phyloP scores from a whole-genome alignment of 768 basidiomycete species.

The Multifurca ochricompacta region DNA sequence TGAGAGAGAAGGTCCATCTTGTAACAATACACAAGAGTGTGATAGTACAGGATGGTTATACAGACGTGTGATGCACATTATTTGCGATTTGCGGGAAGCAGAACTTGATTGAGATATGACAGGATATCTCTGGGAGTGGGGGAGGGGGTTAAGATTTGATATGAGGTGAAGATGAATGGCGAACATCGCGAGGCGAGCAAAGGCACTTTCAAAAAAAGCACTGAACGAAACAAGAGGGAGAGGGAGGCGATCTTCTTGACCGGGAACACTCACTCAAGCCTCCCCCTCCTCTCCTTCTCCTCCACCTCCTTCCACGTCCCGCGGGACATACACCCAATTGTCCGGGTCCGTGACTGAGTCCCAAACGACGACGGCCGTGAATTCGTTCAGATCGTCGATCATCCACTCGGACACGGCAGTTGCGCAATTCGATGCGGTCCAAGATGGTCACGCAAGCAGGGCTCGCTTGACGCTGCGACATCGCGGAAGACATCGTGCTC shows the following conservation, averaged over 20 bases:
- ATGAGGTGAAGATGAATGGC: too few species aligned
- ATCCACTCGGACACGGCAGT: slow-evolving; percentile 8
- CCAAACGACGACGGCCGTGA: slow-evolving; percentile 13
- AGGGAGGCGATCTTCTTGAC: too few species aligned
- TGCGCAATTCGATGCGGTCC: slow-evolving; percentile 13
- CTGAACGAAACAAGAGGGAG: not conserved
- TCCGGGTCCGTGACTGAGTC: slow-evolving; percentile 13
- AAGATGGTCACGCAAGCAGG: slow-evolving; percentile 13
- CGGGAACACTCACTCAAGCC: not conserved
- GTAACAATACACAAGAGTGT: too few species aligned
- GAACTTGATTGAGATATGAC: too few species aligned
- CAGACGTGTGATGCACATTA: too few species aligned
- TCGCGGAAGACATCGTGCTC: not conserved
- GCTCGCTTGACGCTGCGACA: slow-evolving; percentile 11
- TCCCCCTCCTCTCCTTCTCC: not conserved
- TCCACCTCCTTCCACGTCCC: not conserved
- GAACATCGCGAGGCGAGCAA: too few species aligned
- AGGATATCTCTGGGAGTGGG: too few species aligned
- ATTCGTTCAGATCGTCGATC: slow-evolving; percentile 8
- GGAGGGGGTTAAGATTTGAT: too few species aligned
- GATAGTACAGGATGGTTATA: too few species aligned
- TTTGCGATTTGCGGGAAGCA: too few species aligned
- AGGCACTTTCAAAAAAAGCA: too few species aligned
- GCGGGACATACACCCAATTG: slow-evolving; percentile 11
- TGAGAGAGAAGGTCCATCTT: too few species aligned